phyloP scores from a whole-genome alignment of 1,139 yeast genomes.

The Yarrowia galli region DNA sequence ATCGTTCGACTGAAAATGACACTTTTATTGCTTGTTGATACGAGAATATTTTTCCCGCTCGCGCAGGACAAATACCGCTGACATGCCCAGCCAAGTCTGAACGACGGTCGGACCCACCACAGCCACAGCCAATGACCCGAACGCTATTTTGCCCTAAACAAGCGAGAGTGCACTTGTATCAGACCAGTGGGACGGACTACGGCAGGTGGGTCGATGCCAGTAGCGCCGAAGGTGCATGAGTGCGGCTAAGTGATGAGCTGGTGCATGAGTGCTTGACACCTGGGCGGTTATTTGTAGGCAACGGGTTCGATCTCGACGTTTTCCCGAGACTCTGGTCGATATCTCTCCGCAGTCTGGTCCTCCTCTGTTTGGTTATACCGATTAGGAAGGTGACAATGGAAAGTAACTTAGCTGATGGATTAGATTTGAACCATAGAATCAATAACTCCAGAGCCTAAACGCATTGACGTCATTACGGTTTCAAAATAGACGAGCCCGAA shows the following conservation, averaged over 20 bases:
- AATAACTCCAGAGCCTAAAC: constrained; percentile 2
- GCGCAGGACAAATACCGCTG: constrained; percentile 15
- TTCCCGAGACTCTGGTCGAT: not conserved
- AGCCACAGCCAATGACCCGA: constrained; percentile 8
- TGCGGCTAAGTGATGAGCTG: constrained; percentile 10
- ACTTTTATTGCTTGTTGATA: not conserved
- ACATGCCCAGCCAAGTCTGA: constrained; percentile 4
- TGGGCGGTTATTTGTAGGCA: not conserved
- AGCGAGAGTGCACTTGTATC: not conserved
- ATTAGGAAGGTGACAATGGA: constrained; percentile 28
- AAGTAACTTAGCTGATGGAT: constrained; percentile 21
- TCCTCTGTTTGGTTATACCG: constrained; percentile 13
- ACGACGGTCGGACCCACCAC: constrained; percentile 8
- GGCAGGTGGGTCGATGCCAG: not conserved
- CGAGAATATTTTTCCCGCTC: not conserved
- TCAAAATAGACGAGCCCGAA: constrained; percentile 2
- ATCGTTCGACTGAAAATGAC: not conserved
- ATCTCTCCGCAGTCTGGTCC: not conserved
- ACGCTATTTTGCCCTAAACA: constrained; percentile 3
- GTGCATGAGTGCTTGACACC: not conserved
- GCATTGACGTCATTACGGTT: constrained; percentile 29
- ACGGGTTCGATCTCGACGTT: not conserved
- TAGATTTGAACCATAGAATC: constrained; percentile 1
- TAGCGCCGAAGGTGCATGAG: not conserved
- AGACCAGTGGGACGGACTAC: not conserved